Evolutionary conservation across 441 rosid genomes (phyloP).

Genomic region (Hura crepitans): DNA sequence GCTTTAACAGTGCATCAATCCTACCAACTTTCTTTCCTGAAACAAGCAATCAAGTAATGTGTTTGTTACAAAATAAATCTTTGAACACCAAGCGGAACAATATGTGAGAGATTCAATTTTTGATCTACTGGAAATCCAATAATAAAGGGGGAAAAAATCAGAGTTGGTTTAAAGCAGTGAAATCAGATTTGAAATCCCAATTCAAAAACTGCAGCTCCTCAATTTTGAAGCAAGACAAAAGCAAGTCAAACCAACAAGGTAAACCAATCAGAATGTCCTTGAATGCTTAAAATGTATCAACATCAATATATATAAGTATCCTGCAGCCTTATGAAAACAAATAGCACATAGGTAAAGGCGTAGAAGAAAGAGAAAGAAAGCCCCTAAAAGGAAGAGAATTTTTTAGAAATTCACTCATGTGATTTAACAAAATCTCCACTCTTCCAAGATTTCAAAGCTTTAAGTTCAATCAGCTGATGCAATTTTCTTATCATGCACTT

Average conservation of each 20-base stretch:
- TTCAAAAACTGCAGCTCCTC: background rate
- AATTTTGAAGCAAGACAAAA: background rate
- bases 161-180: background rate
- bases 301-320: too few species aligned
- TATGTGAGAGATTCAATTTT: background rate
- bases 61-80: background rate
- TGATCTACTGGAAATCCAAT: background rate
- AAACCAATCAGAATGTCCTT: background rate
- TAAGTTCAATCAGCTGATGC: background rate
- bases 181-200: background rate
- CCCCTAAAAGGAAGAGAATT: too few species aligned
- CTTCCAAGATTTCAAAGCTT: background rate
- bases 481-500: background rate
- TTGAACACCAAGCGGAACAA: background rate
- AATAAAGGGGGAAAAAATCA: background rate
- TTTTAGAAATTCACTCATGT: background rate
- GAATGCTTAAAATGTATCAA: background rate
- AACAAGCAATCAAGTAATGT: conserved; percentile 9
- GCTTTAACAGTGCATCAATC: conserved; percentile 47
- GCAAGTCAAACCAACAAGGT: background rate
- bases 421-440: background rate
- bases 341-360: too few species aligned
- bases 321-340: too few species aligned
- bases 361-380: background rate
- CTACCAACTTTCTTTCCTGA: conserved; percentile 80